Base-by-base conservation (phyloP, 805 yeast species). In the Saccharomycopsis schoenii region DNA sequence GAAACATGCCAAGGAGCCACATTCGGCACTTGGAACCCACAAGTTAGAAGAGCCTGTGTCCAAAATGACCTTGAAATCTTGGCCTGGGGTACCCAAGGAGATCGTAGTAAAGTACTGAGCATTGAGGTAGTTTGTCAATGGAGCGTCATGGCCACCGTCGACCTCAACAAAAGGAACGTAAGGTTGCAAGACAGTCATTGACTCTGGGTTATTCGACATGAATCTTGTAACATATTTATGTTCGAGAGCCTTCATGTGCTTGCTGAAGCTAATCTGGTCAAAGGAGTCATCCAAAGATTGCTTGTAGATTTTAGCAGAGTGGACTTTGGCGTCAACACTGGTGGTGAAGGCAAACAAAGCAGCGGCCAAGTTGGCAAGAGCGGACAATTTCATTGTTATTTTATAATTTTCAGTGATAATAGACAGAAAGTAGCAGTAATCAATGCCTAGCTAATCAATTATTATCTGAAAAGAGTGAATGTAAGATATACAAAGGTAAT, bases 11-110 rank as follows among this genome's bases (percentile, higher is more conserved):
- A 94, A 83, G 3, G 97, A 90, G 57, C 90, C 78, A 77, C 99
- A 94, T 66, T 89, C 91, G 54, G 79, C 67, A 63, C 96, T 83
- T 60, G 99, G 99, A 65, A 94, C 90, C 99, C 99, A 94, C 77
- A 94, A 80, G 76, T 94, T 94, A 55, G 97, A 88, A 55, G 97
- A 89, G 50, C 99, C 99, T 29, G 99, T 93, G 75, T 94, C 99
- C 70, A 94, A 80, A 65, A 94, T 84, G 58, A 94, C 98, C 80
- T 93, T 93, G 76, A 94, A 94, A 17, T 82, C 73, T 78, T 94
- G 99, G 57, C 88, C 89, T 10, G 99, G 99, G 50, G 97, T 88
- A 67, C 99, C 99, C 62, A 94, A 70, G 61, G 84, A 78, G 68
- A 94, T 88, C 71, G 93, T 97, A 54, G 99, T 87, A 73, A 81